Evolutionary conservation across 164 flowering plant genomes (phyloP).

Genomic region (Cinnamomum micranthum): DNA sequence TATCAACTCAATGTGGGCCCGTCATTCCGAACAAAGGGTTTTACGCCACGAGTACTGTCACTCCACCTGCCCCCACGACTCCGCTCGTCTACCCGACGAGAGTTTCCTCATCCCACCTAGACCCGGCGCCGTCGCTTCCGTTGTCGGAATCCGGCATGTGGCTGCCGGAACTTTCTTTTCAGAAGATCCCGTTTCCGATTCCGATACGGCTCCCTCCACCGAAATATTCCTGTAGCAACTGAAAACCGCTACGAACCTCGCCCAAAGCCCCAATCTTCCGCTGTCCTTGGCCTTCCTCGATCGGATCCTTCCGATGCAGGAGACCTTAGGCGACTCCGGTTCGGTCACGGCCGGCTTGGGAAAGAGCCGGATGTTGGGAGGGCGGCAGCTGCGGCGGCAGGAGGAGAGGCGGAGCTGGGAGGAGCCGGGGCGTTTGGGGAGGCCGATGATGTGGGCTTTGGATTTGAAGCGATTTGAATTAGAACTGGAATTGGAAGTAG

Average conservation of each 20-base stretch:
- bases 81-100: conserved; percentile 59
- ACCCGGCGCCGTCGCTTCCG: conserved; percentile 34
- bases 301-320: conserved; percentile 35
- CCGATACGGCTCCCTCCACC: not conserved
- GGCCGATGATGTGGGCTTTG: conserved; percentile 20
- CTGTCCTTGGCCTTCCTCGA: conserved; percentile 7
- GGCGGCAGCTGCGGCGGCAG: conserved; percentile 9
- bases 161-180: conserved; percentile 14
- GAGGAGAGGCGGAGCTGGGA: conserved; percentile 1
- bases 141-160: conserved; percentile 1
- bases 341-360: conserved; percentile 21
- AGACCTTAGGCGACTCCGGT: conserved; percentile 37
- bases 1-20: no score
- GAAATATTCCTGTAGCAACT: conserved; percentile 8
- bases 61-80: conserved; percentile 21
- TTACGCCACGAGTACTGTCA: conserved; percentile 6
- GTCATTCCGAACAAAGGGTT: not conserved
- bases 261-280: conserved; percentile 15
- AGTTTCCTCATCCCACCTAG: conserved; percentile 61
- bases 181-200: conserved; percentile 15
- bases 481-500: not conserved
- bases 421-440: conserved; percentile 23
- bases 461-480: conserved; percentile 14
- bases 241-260: conserved; percentile 12
- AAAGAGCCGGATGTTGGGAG: conserved; percentile 13